Evolutionary conservation across 2,329 filamentous ascomycete species (phyloP), one percentile per base, ranked within the genome.

Genomic region (Pseudogymnoascus sp.): DNA sequence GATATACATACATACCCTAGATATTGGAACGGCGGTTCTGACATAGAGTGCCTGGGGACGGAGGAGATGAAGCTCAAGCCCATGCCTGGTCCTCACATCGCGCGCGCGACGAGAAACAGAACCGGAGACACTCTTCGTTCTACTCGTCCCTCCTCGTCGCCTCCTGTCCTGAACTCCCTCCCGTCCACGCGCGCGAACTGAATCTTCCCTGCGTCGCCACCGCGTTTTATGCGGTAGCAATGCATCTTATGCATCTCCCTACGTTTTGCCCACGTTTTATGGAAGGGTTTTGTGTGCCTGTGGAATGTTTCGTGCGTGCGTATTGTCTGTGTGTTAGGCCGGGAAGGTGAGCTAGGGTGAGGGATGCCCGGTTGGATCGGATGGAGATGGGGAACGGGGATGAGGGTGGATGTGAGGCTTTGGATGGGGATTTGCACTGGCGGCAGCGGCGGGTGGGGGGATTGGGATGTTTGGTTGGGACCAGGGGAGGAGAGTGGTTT

Each of bases 381-480:
- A 54, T 54, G 47, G 47, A n/a, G 42, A 23, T 21, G 39, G 8
- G 8, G 42, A 14, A 31, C n/a, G 47, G n/a, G 45, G 45, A 51
- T 51, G 40, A 45, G 40, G 40, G 18, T 11, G 40, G 40, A 37
- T 37, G 26, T 47, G 42, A 47, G 42, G 21, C 42, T 51, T 51
- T 2, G 4, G 42, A 51, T n/a, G 42, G 42, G 42, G 29, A 47
- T 47, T 54, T 54, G 47, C n/a, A 54, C 29, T 29, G 29, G 26
- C 47, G 47, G 47, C 47, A 54, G 47, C 47, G 26, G 47, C 47
- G 47, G 26, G 45, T 21, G 39, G 14, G 21, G 42, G 45, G 26
- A n/a, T n/a, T n/a, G n/a, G n/a, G 47, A 31, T 31, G 47, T 54
- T 54, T 54, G 47, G 26, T 54, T 54, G 47, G 23, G 47, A 47